Conservation (phyloP, 164 flowering plant species). For the Chloranthus sessilifolius region DNA sequence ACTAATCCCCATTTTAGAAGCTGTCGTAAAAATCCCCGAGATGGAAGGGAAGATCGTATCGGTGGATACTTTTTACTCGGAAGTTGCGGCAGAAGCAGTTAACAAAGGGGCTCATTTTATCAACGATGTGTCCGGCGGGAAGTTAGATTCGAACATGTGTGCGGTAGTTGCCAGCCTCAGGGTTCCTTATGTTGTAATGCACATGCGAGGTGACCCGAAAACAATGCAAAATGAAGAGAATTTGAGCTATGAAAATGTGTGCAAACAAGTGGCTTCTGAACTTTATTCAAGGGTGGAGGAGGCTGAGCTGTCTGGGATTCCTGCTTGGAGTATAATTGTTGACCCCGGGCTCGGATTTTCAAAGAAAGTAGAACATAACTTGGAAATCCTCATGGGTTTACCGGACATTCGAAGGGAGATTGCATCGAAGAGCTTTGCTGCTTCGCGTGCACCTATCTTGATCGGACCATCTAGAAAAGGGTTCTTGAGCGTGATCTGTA, state of each 20-base stretch:
- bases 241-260: conserved; percentile 59
- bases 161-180: conserved; percentile 49
- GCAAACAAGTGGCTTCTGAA: conserved; percentile 63
- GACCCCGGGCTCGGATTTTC: conserved; percentile 97
- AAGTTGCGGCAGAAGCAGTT: conserved; percentile 79
- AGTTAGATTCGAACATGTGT: conserved; percentile 61
- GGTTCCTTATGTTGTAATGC: conserved; percentile 83
- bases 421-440: conserved; percentile 54
- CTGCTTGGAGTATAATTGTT: conserved; percentile 83
- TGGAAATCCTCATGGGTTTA: conserved; percentile 62
- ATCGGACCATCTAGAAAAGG: conserved; percentile 89
- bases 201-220: conserved; percentile 84
- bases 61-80: conserved; percentile 81
- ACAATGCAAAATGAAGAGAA: conserved; percentile 78
- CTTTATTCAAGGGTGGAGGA: conserved; percentile 39
- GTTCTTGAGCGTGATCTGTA: conserved; percentile 75
- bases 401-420: conserved; percentile 48
- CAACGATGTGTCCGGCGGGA: conserved; percentile 89
- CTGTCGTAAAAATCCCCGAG: conserved; percentile 55
- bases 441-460: conserved; percentile 67
- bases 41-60: conserved; percentile 68
- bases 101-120: conserved; percentile 71
- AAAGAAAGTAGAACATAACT: conserved; percentile 68
- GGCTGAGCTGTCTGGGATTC: conserved; percentile 76
- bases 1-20: conserved; percentile 76